phyloP scores from a whole-genome alignment of 805 yeast genomes.

The Pichia cephalocereana region DNA sequence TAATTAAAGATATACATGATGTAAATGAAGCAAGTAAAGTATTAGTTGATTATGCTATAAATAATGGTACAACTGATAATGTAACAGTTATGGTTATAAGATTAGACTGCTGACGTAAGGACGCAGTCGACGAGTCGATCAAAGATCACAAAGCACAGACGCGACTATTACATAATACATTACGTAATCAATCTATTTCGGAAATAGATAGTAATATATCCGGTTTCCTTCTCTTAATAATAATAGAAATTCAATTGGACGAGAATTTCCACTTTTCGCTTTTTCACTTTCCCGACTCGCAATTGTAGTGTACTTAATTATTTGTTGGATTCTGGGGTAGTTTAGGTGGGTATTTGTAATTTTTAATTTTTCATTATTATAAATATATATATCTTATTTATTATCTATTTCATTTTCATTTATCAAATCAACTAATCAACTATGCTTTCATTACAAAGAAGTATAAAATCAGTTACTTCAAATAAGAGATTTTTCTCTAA shows the following conservation, averaged over 20 bases:
- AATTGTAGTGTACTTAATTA: neutral
- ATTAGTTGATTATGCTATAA: slow-evolving; percentile 66
- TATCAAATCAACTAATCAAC: neutral
- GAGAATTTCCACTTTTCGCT: too few relatives aligned
- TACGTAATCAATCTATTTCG: too few relatives aligned
- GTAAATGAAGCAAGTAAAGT: slow-evolving; percentile 60
- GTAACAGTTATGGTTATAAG: slow-evolving; percentile 85
- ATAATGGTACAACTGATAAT: slow-evolving; percentile 78
- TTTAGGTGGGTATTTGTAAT: neutral
- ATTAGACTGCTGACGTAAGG: slow-evolving; percentile 17
- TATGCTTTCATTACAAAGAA: slow-evolving; percentile 20
- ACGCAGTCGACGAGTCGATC: too few relatives aligned
- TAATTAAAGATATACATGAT: slow-evolving; percentile 45
- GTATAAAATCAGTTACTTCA: slow-evolving; percentile 13
- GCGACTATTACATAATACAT: too few relatives aligned
- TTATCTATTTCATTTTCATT: too few relatives aligned
- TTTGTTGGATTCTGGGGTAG: neutral
- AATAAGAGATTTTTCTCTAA: slow-evolving; percentile 24
- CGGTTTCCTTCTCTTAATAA: too few relatives aligned
- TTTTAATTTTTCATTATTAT: too few relatives aligned
- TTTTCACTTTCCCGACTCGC: slow-evolving; percentile 8
- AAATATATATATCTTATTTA: too few relatives aligned
- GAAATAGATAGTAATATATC: too few relatives aligned
- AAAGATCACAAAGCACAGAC: too few relatives aligned
- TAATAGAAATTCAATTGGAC: too few relatives aligned